These are phyloP conservation scores for Camptophora hylomeconis DNA, from an alignment of 2,329 filamentous ascomycete genomes.

Conservation along the genomic window DNA sequence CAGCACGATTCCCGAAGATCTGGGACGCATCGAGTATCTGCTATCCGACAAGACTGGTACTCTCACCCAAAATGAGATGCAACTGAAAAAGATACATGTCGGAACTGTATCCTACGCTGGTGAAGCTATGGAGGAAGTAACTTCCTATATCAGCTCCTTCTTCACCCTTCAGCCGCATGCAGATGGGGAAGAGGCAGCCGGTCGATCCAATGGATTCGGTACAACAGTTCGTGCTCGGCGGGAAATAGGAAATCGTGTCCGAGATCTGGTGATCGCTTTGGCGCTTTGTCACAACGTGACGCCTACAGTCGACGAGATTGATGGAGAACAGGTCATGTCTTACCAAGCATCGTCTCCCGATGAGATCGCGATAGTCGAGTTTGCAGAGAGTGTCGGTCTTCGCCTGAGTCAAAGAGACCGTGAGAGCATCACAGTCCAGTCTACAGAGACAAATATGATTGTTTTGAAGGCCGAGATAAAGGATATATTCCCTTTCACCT, in stretches of 20 bases:
- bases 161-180: too few species aligned
- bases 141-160: constrained; percentile 70
- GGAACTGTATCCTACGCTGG: constrained; percentile 97
- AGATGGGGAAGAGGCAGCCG: constrained; percentile 20
- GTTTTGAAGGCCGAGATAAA: constrained; percentile 80
- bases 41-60: constrained; percentile 98
- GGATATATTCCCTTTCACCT: constrained; percentile 94
- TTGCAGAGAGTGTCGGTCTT: constrained; percentile 86
- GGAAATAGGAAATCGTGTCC: constrained; percentile 85
- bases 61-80: constrained; percentile 95
- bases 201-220: constrained; percentile 9
- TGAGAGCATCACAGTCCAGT: constrained; percentile 70
- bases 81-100: constrained; percentile 96
- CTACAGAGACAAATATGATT: constrained; percentile 55
- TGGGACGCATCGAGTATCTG: constrained; percentile 90
- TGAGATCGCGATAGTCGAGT: constrained; percentile 93
- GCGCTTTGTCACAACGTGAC: constrained; percentile 96
- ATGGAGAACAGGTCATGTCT: constrained; percentile 62
- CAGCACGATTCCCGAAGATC: constrained; percentile 91
- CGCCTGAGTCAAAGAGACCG: constrained; percentile 76
- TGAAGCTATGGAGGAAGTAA: constrained; percentile 96
- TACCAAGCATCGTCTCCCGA: constrained; percentile 97
- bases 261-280: constrained; percentile 82
- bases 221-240: constrained; percentile 67
- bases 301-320: constrained; percentile 71